These are phyloP conservation scores for Colletotrichum orchidophilum DNA, from an alignment of 2,329 filamentous ascomycete species.

Conservation along the genomic window DNA sequence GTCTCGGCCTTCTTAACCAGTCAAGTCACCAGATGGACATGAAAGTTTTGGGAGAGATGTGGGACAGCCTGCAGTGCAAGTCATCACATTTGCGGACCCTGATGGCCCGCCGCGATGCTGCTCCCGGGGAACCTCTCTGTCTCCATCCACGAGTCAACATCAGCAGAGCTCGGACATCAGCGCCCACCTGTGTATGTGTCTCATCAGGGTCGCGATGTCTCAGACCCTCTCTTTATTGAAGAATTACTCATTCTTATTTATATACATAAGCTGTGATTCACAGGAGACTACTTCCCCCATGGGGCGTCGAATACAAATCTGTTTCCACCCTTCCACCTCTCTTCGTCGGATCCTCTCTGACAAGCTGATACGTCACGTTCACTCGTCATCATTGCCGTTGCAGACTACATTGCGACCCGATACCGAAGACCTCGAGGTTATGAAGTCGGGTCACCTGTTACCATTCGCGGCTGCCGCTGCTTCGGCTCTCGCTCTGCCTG, in stretches of 20 bases:
- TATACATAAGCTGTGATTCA: neutral
- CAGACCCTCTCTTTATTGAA: neutral
- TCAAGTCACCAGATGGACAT: neutral
- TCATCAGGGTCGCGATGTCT: neutral
- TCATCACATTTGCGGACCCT: constrained; percentile 9
- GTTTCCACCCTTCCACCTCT: neutral
- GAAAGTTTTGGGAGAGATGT: neutral
- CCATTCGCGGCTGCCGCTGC: neutral
- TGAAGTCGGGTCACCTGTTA: neutral
- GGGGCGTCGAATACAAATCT: neutral
- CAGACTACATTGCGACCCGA: neutral
- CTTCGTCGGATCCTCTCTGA: neutral
- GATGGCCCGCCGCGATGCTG: constrained; percentile 3
- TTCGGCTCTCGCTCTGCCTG: neutral
- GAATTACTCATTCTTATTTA: neutral
- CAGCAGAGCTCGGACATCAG: neutral
- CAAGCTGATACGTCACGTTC: neutral
- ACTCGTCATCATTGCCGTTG: neutral
- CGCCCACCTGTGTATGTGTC: neutral
- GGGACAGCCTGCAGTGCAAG: neutral
- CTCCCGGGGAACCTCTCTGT: neutral
- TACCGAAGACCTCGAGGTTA: neutral
- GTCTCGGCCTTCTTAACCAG: neutral
- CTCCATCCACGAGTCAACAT: neutral
- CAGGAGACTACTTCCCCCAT: neutral